Base-by-base conservation (phyloP, 306 rosid species). In the Lagenaria siceraria region DNA sequence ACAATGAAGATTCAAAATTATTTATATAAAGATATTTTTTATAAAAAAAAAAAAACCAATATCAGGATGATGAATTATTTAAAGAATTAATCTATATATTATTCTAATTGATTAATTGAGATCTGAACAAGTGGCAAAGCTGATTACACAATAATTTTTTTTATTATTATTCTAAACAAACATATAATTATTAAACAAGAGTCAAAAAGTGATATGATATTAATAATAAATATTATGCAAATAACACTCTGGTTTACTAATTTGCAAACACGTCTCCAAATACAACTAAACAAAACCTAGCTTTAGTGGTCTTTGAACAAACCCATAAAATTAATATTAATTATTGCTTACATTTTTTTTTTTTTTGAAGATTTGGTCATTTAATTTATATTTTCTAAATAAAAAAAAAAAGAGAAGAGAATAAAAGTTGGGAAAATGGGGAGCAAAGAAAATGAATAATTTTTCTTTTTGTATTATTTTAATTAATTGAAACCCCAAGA, bases 241-340 rank as follows among this genome's bases (percentile, higher is more conserved):
- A 53, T 53, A 51, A 25, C 40, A 29, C 13, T 17, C 19, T 77
- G 77, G 74, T 69, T 80, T 74, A 68, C 71, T 76, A 55, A 54
- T 72, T 54, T 56, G 75, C 63, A 54, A 82, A 74, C 84, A 80
- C 78, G 68, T 64, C 33, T 46, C 65, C 84, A 36, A 17, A 60
- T 53, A 49, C 17, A 58, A 60, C 46, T 55, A 53, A 46, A 63
- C 68, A 72, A 62, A 62, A 70, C 10, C 56, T n/a, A 19, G 5
- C 61, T 55, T 55, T 21, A 0, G 12, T 55, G 2, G 60, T 21
- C 60, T 55, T 55, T n/a, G 5, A 55, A 21, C 49, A 43, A 43
- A 43, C 54, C 33, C 63, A 58, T 11, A 58, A 58, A 59, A 59
- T 1, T 4, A 59, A 24, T 59, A 59, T 59, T 11, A 59, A 58